phyloP scores from a whole-genome alignment of 163 green algal genomes.

The Picocystis sp. region DNA sequence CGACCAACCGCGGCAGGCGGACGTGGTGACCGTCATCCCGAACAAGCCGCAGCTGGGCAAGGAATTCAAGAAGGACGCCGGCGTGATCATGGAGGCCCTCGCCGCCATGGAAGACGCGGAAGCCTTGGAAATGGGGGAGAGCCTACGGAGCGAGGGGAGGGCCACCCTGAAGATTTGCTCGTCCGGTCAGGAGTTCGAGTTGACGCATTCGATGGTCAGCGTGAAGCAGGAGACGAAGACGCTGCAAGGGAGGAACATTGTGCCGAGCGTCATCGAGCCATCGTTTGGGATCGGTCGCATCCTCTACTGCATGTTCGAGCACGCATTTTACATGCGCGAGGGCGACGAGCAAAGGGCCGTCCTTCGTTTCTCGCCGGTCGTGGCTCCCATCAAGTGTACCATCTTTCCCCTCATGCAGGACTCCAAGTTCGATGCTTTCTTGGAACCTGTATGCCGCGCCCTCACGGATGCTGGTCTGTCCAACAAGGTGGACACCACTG shows the following conservation, averaged over 20 bases:
- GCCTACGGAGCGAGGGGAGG: conserved; percentile 32
- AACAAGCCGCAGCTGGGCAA: conserved; percentile 82
- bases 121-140: conserved; percentile 42
- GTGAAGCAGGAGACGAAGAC: conserved; percentile 51
- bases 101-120: conserved; percentile 31
- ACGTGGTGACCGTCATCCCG: conserved; percentile 27
- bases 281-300: conserved; percentile 97
- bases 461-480: conserved; percentile 45
- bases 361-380: conserved; percentile 74
- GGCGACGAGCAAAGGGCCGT: conserved; percentile 43
- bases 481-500: conserved; percentile 81
- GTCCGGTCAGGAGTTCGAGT: conserved; percentile 13
- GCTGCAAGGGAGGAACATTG: conserved; percentile 45
- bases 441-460: too few species aligned
- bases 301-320: conserved; percentile 98
- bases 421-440: conserved; percentile 13
- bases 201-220: conserved; percentile 37
- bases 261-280: conserved; percentile 86
- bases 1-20: conserved; percentile 24
- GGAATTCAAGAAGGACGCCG: conserved; percentile 76
- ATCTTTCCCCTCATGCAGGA: conserved; percentile 77
- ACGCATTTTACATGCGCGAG: conserved; percentile 74
- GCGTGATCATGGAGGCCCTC: conserved; percentile 55
- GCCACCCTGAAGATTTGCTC: conserved; percentile 23
- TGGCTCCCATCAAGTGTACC: conserved; percentile 87